Base-by-base conservation (phyloP, 2,329 filamentous ascomycete species). In the Fusarium sp. region DNA sequence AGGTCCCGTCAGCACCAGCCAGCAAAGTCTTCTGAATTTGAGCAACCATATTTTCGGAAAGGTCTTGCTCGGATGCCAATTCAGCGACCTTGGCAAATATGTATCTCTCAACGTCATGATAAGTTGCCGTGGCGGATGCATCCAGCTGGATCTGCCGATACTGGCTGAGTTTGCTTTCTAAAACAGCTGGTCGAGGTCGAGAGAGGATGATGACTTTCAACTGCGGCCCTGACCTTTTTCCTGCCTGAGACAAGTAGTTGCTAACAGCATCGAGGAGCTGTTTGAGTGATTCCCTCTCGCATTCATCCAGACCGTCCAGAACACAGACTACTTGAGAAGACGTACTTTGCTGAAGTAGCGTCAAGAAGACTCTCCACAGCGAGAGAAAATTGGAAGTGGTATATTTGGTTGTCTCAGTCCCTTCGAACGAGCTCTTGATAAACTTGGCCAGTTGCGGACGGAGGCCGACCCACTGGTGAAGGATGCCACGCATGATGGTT, bases 241-340 rank as follows among this genome's bases (percentile, higher is more conserved):
- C 22, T 3, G 34, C 6, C 34, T 46, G 45, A 20, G 53, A 56
- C n/a, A 56, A 24, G 30, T 46, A 56, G 11, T 46, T 56, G 10
- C 22, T n/a, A n/a, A 56, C 8, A 8, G 53, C 22, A 29, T 56
- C 42, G 2, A 56, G 53, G 20, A 56, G 42, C 42, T 56, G 53
- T 10, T 46, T 44, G 30, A 56, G 53, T 10, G 53, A 56, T 7
- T 34, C 53, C 3, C 25, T 46, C 34, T 56, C 53, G 11, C 53
- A 56, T 34, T 56, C 53, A 9, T 56, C 53, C 22, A 56, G 42
- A 22, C 53, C 53, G 9, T 56, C 53, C 22, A 56, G 53, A 14
- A 56, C 53, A 20, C 42, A 56, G 18, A 45, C 32, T 8, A 56
- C 24, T 11, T 44, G 22, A 10, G 25, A 27, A 27, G 25, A 56